A percentile compares a stretch with the other conserved stretches of the same genome.
Conservation (phyloP, 441 rosid genomes). For the Gossypium lobatum region DNA sequence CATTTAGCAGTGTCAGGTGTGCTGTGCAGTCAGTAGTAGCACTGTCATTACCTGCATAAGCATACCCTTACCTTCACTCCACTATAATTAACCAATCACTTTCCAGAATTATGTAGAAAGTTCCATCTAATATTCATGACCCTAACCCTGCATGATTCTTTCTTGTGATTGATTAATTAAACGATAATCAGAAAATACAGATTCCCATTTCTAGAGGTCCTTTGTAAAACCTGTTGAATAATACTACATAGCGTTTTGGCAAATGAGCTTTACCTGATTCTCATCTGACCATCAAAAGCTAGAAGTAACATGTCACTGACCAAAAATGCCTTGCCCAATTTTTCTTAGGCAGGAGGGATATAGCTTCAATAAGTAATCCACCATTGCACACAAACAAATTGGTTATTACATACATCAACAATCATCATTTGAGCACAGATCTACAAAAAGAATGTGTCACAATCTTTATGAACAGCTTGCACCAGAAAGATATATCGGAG, state of each 20-base stretch:
- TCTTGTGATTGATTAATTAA: neutral
- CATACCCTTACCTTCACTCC: neutral
- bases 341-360: neutral
- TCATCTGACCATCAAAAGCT: conserved; percentile 7
- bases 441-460: conserved; percentile 3
- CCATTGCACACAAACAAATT: conserved; percentile 16
- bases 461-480: conserved; percentile 18
- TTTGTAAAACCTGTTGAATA: neutral
- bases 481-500: conserved; percentile 11
- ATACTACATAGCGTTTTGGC: neutral
- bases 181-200: neutral
- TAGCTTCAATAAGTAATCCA: neutral
- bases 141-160: neutral
- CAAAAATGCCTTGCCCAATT: conserved; percentile 4
- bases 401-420: conserved; percentile 19
- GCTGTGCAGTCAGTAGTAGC: neutral
- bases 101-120: neutral
- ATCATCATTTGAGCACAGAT: conserved; percentile 11
- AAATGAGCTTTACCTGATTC: conserved; percentile 2
- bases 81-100: neutral
- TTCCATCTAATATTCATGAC: neutral
- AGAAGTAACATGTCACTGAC: neutral
- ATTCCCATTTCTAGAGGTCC: neutral
- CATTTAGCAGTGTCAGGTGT: neutral
- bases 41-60: neutral